phyloP scores from a whole-genome alignment of 805 yeast genomes.

The Schizosaccharomyces japonicus region DNA sequence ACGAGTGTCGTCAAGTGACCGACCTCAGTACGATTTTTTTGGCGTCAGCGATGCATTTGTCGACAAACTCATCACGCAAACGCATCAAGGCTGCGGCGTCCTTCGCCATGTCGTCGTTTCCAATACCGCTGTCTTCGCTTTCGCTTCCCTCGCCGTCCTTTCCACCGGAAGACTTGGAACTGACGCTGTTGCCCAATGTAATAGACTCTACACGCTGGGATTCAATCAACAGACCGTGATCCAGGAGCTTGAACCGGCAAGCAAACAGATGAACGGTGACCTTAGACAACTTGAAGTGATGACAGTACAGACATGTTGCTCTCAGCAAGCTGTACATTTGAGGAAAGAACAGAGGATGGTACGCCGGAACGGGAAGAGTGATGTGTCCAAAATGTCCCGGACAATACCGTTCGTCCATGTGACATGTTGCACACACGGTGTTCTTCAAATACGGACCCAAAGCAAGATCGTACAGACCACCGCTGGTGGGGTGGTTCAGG shows the following conservation, averaged over 20 bases:
- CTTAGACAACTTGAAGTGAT: slow-evolving; percentile 47
- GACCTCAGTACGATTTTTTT: slow-evolving; percentile 53
- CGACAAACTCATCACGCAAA: slow-evolving; percentile 47
- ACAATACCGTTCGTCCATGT: slow-evolving; percentile 77
- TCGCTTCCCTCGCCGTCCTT: slow-evolving; percentile 22
- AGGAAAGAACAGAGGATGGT: slow-evolving; percentile 80
- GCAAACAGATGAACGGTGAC: slow-evolving; percentile 51
- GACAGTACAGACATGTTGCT: slow-evolving; percentile 73
- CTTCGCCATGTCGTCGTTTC: slow-evolving; percentile 17
- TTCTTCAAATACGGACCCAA: slow-evolving; percentile 53
- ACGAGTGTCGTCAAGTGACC: slow-evolving; percentile 58
- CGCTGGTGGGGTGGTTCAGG: slow-evolving; percentile 81
- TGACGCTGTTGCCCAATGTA: slow-evolving; percentile 15
- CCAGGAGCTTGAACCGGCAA: slow-evolving; percentile 60
- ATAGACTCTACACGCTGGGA: slow-evolving; percentile 48
- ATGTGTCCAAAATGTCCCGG: slow-evolving; percentile 98
- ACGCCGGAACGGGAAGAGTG: slow-evolving; percentile 84
- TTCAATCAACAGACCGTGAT: slow-evolving; percentile 71
- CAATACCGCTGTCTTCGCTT: slow-evolving; percentile 25
- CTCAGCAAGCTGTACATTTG: slow-evolving; percentile 71
- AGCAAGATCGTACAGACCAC: slow-evolving; percentile 86
- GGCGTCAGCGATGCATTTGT: slow-evolving; percentile 26
- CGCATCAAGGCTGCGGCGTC: slow-evolving; percentile 19
- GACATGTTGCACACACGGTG: slow-evolving; percentile 67
- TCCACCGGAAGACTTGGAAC: slow-evolving; percentile 16